Evolutionary conservation across 2,329 filamentous ascomycete genomes (phyloP), one percentile per base, ranked within the genome.

Genomic region (Pestalotiopsis sp.): DNA sequence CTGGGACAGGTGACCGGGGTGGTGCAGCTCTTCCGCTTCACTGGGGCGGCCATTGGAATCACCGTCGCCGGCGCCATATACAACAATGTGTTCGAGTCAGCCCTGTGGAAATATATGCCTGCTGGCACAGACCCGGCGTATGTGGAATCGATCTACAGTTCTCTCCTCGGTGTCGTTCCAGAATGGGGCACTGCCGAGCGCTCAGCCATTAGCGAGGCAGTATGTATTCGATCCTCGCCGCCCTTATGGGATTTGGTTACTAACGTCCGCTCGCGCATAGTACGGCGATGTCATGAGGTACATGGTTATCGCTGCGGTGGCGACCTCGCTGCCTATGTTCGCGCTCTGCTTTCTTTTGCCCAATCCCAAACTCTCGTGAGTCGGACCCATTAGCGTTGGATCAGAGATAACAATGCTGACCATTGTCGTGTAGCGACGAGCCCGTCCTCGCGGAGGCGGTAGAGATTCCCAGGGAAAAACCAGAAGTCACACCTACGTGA

Each of bases 11-110:
- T 70, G 49, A 41, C 60, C 17, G 64, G 67, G 23, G 20, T 70
- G 3, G 57, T 68, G 41, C 27, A 69, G 13, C 57, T 49, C 12
- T 49, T 70, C 49, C 38, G 58, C 31, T 52, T 64, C 14, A 41
- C 69, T 14, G 69, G 67, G 13, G 64, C 45, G 17, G 68, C 67
- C n/a, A 55, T 69, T 14, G 65, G 69, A 6, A 61, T 36, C 12
- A 39, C 67, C 17, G 65, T 70, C 12, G 60, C 55, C n/a, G 69
- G 69, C 14, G 69, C 59, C 14, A 69, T 70, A 20, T 70, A 70
- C 45, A 69, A 67, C 5, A 65, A 57, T 36, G 63, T 63, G 6
- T 45, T 70, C 17, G 11, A 52, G 31, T 5, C 25, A 3, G 52
- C 45, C 6, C 41, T 70, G n/a, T 27, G 12, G 59, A 66, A 59